Evolutionary conservation across 192 early-diverging fungal genomes (phyloP).

Genomic region (Umbelopsis vinacea): DNA sequence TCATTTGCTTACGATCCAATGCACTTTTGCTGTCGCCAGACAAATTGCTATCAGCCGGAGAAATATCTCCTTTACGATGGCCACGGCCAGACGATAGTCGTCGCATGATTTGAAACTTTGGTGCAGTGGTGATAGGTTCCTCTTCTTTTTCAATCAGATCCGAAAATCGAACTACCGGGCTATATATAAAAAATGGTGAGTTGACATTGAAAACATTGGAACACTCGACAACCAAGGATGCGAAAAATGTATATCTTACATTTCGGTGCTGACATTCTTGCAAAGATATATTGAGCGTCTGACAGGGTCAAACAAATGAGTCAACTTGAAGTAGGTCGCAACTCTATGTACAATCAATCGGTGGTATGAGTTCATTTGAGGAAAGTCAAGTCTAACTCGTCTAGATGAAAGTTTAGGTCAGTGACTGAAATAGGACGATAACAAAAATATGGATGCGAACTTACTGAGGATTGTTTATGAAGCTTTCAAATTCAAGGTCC

Average conservation of each 20-base stretch:
- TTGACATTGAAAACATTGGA: too few species aligned
- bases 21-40: slow-evolving; percentile 44
- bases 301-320: slow-evolving; percentile 59
- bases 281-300: slow-evolving; percentile 59
- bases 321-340: slow-evolving; percentile 69
- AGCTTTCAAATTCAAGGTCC: slow-evolving; percentile 64
- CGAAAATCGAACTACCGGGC: slow-evolving; percentile 49
- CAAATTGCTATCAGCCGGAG: slow-evolving; percentile 1
- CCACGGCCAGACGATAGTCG: slow-evolving; percentile 30
- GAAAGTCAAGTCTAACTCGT: slow-evolving; percentile 61
- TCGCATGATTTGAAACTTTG: slow-evolving; percentile 54
- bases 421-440: not conserved
- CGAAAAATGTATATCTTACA: slow-evolving; percentile 49
- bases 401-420: slow-evolving; percentile 37
- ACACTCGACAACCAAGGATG: too few species aligned
- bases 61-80: slow-evolving; percentile 6
- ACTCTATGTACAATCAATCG: slow-evolving; percentile 73
- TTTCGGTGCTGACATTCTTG: slow-evolving; percentile 55
- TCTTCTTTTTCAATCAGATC: slow-evolving; percentile 56
- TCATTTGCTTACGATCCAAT: slow-evolving; percentile 48
- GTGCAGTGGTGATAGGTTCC: slow-evolving; percentile 33
- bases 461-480: slow-evolving; percentile 64
- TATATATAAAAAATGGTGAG: slow-evolving; percentile 3
- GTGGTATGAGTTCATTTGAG: slow-evolving; percentile 76
- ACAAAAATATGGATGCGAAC: not conserved